A percentile compares a stretch with the other conserved stretches of the same genome.
Conservation (phyloP, 768 basidiomycete species). For the Panellus pusillus region DNA sequence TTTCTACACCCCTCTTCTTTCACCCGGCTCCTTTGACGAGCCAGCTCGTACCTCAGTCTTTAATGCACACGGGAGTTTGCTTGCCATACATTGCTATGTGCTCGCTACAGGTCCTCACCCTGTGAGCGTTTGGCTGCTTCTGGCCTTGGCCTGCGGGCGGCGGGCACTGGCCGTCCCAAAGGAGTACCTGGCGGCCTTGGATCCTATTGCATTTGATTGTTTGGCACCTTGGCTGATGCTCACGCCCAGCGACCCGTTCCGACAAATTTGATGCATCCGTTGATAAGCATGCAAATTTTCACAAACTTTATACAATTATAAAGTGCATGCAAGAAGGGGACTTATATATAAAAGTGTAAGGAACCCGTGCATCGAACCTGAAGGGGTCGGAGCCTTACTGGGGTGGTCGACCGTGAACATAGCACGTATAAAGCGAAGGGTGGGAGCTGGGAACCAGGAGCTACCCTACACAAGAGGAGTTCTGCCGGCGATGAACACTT, state of each 20-base stretch:
- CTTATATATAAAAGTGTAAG: no score
- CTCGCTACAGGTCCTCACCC: neutral
- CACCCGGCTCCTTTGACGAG: neutral
- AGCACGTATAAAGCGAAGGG: no score
- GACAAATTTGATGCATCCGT: neutral
- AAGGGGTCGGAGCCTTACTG: no score
- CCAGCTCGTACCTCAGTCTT: neutral
- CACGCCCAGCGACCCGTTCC: neutral
- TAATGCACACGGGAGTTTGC: neutral
- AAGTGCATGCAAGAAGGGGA: no score
- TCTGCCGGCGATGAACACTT: no score
- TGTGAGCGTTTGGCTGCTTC: conserved; percentile 6
- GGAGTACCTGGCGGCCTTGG: neutral
- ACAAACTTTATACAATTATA: no score
- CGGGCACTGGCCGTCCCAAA: neutral
- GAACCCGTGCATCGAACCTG: no score
- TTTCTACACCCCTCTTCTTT: neutral
- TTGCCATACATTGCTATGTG: neutral
- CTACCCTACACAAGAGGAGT: no score
- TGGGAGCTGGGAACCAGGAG: no score
- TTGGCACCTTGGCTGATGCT: neutral
- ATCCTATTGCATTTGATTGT: neutral
- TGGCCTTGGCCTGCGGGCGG: neutral
- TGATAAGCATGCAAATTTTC: no score
- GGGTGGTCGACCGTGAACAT: no score